phyloP scores from a whole-genome alignment of 768 basidiomycete genomes.

The Vararia minispora region DNA sequence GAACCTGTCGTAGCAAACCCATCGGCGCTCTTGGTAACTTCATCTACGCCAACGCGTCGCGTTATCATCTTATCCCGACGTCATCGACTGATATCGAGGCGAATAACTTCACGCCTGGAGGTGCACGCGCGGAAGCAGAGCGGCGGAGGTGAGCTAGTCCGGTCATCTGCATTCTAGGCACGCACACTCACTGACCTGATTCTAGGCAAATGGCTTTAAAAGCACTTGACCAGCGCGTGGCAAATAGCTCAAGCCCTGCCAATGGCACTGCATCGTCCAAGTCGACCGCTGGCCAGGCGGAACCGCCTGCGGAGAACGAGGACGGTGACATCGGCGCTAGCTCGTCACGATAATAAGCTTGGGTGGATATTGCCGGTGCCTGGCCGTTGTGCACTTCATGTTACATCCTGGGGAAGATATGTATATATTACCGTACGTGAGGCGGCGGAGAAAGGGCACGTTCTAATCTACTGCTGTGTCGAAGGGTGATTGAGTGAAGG shows the following conservation, averaged over 20 bases:
- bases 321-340: too few relatives aligned
- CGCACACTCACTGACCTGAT: not conserved
- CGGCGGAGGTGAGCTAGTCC: conserved; percentile 62
- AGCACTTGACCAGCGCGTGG: conserved; percentile 88
- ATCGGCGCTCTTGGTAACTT: conserved; percentile 56
- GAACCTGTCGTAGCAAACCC: conserved; percentile 41
- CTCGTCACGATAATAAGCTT: too few relatives aligned
- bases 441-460: too few relatives aligned
- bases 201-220: conserved; percentile 89
- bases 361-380: too few relatives aligned
- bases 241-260: conserved; percentile 29
- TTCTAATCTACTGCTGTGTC: too few relatives aligned
- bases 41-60: conserved; percentile 54
- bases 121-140: conserved; percentile 93
- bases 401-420: too few relatives aligned
- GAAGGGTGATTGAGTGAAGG: too few relatives aligned
- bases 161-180: not conserved
- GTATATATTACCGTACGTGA: too few relatives aligned
- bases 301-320: too few relatives aligned
- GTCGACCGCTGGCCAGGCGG: too few relatives aligned
- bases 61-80: conserved; percentile 66
- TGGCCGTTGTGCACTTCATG: too few relatives aligned
- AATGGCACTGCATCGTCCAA: conserved; percentile 18
- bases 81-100: conserved; percentile 56
- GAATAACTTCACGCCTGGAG: conserved; percentile 69